Base-by-base conservation (phyloP, 78 protist species). In the Guillardia theta region DNA sequence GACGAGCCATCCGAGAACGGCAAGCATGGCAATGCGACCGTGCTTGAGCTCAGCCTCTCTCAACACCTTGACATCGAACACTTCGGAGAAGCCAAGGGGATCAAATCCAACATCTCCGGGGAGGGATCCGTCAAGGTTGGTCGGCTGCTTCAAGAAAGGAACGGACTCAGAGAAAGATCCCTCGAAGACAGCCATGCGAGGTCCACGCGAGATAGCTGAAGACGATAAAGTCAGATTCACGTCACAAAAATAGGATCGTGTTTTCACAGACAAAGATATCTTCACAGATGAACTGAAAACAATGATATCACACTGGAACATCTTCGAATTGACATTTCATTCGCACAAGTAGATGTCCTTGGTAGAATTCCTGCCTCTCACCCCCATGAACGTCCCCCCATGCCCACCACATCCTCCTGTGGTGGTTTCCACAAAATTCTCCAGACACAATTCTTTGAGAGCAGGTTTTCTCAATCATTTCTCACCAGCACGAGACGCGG, bases 21-120 rank as follows among this genome's bases (percentile, higher is more conserved):
- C 90, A 43, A 78, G 90, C 90, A 78, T 78, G 3, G 90, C 90
- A 36, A 78, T 43, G 90, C 90, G 90, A 48, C 90, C 90, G 48
- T 78, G 90, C 90, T 78, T 78, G 48, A 78, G 90, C 90, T 78
- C 90, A 43, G 90, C 90, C 48, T 78, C 90, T 24, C 90, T 46
- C 33, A 78, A 48, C n/a, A 78, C 90, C 1, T 30, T 18, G 50
- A 78, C 39, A 36, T 78, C 90, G 90, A 78, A 78, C 43, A 78
- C 90, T 30, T 78, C 90, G 1, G 90, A 78, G 48, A 78, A 78
- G 9, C 90, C 90, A 43, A 78, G 90, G 41, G 90, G 90, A 30
- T 78, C 90, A 30, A 78, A 78, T 2, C 90, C 90, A 30, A 78
- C 90, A 19, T 78, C 90, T 12, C 90, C 90, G 41, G 90, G 90